Evolutionary conservation across 2,329 filamentous ascomycete genomes (phyloP), one percentile per base, ranked within the genome.

Genomic region (Sphaerulina musiva): DNA sequence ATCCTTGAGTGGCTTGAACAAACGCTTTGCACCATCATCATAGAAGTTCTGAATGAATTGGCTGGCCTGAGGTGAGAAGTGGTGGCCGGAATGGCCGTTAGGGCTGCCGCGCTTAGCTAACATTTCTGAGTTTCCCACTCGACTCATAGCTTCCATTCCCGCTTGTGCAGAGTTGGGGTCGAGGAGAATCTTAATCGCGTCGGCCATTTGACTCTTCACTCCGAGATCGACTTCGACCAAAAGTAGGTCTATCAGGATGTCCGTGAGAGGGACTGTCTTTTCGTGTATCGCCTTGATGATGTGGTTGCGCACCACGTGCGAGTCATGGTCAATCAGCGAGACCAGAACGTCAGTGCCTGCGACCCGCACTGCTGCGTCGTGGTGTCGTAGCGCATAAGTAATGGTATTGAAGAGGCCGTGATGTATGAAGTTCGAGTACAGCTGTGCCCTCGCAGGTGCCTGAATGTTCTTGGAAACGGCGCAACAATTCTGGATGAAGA

Each of bases 401-500:
- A 98, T 92, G 54, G 97, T 91, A 32, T 84, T 81, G 55, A 97
- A 83, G 6, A 98, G 80, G 8, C 93, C 93, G 65, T 95, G 85
- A 46, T 80, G 80, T 59, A 97, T 85, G 69, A 97, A 95, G 69
- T 95, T 95, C 66, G 86, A 85, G 72, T 95, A 96, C 12, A 98
- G 76, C 20, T 83, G 84, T 58, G 88, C 85, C 56, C 93, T 82
- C 6, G 84, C 84, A 26, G 86, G 86, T 2, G 87, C 86, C 68
- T 97, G 93, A 14, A 98, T 78, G 66, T 90, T 96, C 75, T 98
- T 98, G 1, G 90, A 89, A 64, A 97, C 93, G 3, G 85, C 82
- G 62, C 90, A 95, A 73, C 92, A 97, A 70, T 97, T 91, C 70
- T 97, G 91, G 56, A 98, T 93, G 70, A 98, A 97, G 38, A 95